Evolutionary conservation across 352 stramenopile species (phyloP).

Genomic region (Bremia lactucae): DNA sequence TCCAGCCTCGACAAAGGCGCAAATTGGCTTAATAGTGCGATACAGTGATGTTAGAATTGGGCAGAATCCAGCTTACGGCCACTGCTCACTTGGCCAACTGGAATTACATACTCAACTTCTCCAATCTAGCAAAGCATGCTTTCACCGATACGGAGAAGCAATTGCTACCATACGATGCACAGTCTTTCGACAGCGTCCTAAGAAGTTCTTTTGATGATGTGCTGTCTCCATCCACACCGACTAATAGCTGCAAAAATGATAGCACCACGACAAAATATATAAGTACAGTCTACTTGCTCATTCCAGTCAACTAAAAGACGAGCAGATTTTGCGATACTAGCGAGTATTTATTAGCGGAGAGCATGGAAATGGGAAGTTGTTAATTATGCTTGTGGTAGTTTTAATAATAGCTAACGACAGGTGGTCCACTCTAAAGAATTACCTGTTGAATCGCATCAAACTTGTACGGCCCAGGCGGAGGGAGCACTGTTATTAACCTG

Average conservation of each 20-base stretch:
- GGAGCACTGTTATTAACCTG: too few relatives aligned
- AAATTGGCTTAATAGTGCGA: constrained; percentile 57
- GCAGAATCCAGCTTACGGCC: constrained; percentile 45
- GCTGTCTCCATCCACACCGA: constrained; percentile 9
- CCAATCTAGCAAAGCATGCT: constrained; percentile 38
- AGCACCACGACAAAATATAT: too few relatives aligned
- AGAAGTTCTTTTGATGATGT: constrained; percentile 38
- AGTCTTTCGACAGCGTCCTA: constrained; percentile 50
- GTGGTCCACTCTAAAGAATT: too few relatives aligned
- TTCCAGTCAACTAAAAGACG: too few relatives aligned
- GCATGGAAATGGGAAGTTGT: too few relatives aligned
- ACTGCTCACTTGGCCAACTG: constrained; percentile 38
- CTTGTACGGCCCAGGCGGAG: constrained; percentile 14
- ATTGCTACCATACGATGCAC: constrained; percentile 36
- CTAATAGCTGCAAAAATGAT: too few relatives aligned
- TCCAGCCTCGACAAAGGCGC: constrained; percentile 45
- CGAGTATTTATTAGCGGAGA: too few relatives aligned
- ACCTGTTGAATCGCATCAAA: constrained; percentile 14
- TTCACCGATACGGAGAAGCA: constrained; percentile 68
- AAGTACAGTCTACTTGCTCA: too few relatives aligned
- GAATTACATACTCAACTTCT: constrained; percentile 67
- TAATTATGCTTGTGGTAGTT: too few relatives aligned
- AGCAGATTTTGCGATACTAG: too few relatives aligned
- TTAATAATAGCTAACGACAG: too few relatives aligned
- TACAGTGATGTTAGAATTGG: constrained; percentile 62